A percentile compares a stretch with the other conserved stretches of the same genome.
These are phyloP conservation scores for Globisporangium heterothallicum DNA, from an alignment of 352 stramenopile genomes.

Conservation along the genomic window DNA sequence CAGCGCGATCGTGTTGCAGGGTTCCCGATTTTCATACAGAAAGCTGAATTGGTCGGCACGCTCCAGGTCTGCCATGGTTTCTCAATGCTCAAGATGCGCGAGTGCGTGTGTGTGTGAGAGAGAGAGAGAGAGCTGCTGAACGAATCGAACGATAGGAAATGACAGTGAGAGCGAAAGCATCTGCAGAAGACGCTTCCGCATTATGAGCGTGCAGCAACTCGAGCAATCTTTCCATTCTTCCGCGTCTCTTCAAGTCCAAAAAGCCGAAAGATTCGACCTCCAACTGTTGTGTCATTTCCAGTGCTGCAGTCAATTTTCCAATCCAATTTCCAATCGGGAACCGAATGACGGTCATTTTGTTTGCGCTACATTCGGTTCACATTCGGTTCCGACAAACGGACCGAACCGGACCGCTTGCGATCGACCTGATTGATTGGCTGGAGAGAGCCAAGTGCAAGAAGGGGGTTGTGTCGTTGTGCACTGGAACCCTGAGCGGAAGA, in stretches of 20 bases:
- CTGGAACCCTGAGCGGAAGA: too few relatives aligned
- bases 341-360: not conserved
- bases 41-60: constrained; percentile 67
- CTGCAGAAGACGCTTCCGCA: not conserved
- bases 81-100: not conserved
- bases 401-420: constrained; percentile 4
- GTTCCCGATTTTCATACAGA: constrained; percentile 80
- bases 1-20: constrained; percentile 78
- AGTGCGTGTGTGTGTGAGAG: not conserved
- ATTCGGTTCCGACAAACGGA: not conserved
- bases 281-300: not conserved
- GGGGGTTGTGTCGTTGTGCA: not conserved
- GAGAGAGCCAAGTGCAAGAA: constrained; percentile 4
- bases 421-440: constrained; percentile 15
- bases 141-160: not conserved
- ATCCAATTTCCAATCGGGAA: too few relatives aligned
- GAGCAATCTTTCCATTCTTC: constrained; percentile 15
- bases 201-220: not conserved
- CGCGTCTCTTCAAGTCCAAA: constrained; percentile 11
- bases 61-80: constrained; percentile 66
- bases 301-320: not conserved
- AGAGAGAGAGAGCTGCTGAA: constrained; percentile 1
- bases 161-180: not conserved
- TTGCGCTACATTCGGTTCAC: constrained; percentile 1
- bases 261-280: constrained; percentile 2